Evolutionary conservation across 2,329 filamentous ascomycete species (phyloP), one percentile per base, ranked within the genome.

Genomic region (Penicillium sclerotiorum): DNA sequence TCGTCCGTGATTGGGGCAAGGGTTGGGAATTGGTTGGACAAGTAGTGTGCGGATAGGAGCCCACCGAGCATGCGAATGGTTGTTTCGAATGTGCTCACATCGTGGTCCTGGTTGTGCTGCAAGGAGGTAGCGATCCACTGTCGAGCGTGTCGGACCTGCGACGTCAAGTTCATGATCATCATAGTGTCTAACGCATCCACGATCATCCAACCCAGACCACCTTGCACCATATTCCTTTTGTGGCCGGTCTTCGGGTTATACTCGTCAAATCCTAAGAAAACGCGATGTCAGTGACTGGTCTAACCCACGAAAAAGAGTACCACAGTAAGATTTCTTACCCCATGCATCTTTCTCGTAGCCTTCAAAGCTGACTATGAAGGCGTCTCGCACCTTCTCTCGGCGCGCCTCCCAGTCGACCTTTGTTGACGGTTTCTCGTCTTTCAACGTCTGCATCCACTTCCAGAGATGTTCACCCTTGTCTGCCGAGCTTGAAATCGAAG

Each of bases 1-100:
- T 91, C 86, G 17, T 89, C 86, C 5, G 75, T 65, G 49, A 91
- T 77, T 0, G 90, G 85, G 11, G 91, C 91, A 58, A 96, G 78
- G n/a, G 87, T 73, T 0, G 91, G 90, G 59, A 87, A 93, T 47
- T 83, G 81, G 20, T 84, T 94, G 18, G 91, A 93, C n/a, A 99
- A 80, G 71, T 97, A 97, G 69, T 99, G 91, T 8, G 94, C 94
- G 1, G 92, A 92, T 27, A 99, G 79, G 35, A 99, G 78, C 9
- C 94, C 94, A 13, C 94, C 94, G 42, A 99, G 78, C 92, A 97
- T 97, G 45, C 94, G 88, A 62, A 97, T 97, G 0, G 93, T 97
- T 7, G 93, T 97, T 75, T 99, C 94, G 62, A 97, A 99, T 0
- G 91, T 96, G 70, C 91, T 97, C 48, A 99, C 93, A 68, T 96